Evolutionary conservation across 2,329 filamentous ascomycete species (phyloP), one percentile per base, ranked within the genome.

Genomic region (Thermothelomyces thermophilus): DNA sequence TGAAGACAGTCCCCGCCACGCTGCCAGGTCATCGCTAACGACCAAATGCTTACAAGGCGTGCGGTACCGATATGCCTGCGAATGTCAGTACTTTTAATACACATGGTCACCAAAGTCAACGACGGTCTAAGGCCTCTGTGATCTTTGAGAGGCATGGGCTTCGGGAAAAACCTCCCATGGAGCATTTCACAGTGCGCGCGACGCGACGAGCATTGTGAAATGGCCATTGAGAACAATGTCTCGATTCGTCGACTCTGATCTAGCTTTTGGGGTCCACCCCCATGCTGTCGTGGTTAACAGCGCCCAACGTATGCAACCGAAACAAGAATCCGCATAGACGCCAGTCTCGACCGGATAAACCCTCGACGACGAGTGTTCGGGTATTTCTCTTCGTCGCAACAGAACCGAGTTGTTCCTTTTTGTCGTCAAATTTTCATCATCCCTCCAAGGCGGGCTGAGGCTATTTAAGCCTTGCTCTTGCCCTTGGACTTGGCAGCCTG

Each of bases 111-210:
- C 46, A 19, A 33, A 42, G 48, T 48, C 45, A 51, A 51, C 44
- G 43, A 33, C 48, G 46, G 33, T 48, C 40, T 34, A 33, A 46
- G 41, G 50, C 53, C 54, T 56, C 51, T 48, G 51, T 48, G 45
- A 45, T 41, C 20, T 48, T 41, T 56, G 48, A 41, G 46, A 59
- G 50, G 54, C 52, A 42, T 54, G 58, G 69, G 72, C 80, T 85
- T 84, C 80, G 82, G 83, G 82, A 85, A 69, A 69, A 65, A 80
- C 80, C 82, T 86, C 83, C 80, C 81, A 84, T 84, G 82, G 81
- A 84, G 68, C 82, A 83, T 77, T 80, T 83, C 82, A 84, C 80
- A 73, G 66, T 68, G 51, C 52, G 56, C 58, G 54, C 56, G 35
- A 42, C 46, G 56, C 52, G 66, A 68, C 67, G 58, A 48, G 57